Conservation (phyloP, 2,329 filamentous ascomycete species). For the Onygenales sp. region DNA sequence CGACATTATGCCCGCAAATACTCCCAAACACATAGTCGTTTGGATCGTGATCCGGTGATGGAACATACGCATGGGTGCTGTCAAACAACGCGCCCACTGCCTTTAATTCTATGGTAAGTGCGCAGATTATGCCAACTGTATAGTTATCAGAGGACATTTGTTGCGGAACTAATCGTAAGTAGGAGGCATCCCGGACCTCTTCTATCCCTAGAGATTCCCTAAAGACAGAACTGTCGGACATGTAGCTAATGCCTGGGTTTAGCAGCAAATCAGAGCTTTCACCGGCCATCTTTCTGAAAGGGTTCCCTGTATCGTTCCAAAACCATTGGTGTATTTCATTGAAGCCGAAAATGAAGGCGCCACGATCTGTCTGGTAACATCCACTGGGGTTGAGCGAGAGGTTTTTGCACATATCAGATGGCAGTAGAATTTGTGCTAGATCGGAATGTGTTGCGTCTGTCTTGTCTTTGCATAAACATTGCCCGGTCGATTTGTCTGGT, state of each 20-base stretch:
- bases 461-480: background rate
- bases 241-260: too few relatives aligned
- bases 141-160: background rate
- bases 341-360: background rate
- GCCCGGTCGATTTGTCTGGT: background rate
- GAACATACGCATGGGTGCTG: background rate
- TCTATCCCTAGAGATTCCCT: too few relatives aligned
- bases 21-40: background rate
- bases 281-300: background rate
- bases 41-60: background rate
- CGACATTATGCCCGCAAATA: background rate
- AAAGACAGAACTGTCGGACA: too few relatives aligned
- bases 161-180: too few relatives aligned
- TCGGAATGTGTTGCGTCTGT: background rate
- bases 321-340: background rate
- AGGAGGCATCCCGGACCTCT: too few relatives aligned
- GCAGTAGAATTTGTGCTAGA: background rate
- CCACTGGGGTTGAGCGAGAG: background rate
- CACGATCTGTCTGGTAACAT: background rate
- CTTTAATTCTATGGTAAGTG: background rate
- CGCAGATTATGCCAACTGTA: background rate
- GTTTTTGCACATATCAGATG: background rate
- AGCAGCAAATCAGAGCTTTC: too few relatives aligned
- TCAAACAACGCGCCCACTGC: background rate
- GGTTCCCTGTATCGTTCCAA: background rate